Base-by-base conservation (phyloP, 2,329 filamentous ascomycete species). In the Ophiostoma pallidulum region DNA sequence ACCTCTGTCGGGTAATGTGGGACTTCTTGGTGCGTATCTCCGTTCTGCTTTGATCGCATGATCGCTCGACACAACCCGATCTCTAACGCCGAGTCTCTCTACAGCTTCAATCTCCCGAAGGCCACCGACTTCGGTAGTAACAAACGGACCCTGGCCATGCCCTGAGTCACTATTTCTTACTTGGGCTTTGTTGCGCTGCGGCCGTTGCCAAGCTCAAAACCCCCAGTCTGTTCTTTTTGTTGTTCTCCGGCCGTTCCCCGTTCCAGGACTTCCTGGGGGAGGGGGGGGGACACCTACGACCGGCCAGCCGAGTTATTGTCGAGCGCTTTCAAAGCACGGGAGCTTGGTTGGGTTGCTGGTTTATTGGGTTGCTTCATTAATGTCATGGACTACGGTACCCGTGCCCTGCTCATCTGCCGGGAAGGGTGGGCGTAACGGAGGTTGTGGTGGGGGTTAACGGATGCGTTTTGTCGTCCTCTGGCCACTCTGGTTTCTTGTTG, bases 1-100 rank as follows among this genome's bases (percentile, higher is more conserved):
- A 72, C 24, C 75, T 97, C 32, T 84, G 92, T 62, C 94, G 92
- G 66, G 89, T 88, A 80, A 81, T 98, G 51, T 97, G 91, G 91
- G 91, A 96, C 52, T 94, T 92, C 62, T 62, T 80, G 57, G 75
- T 74, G 64, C 64, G 66, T 63, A 8, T 16, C 9, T 38, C n/a
- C n/a, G 12, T 29, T 20, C 13, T 18, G 24, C n/a, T n/a, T 8
- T 18, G n/a, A 41, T n/a, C 13, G 9, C 14, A n/a, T 29, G 13
- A 8, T 22, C 26, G 8, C 8, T 3, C 26, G 7, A 4, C 18
- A 16, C 8, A 35, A 10, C 12, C n/a, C 16, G 10, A 14, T 6
- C 3, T 22, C 29, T 36, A n/a, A 32, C 29, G 4, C 26, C 3
- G n/a, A n/a, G n/a, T 13, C 4, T 19, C 13, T 18, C 7, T 19